Base-by-base conservation (phyloP, 1,284 basidiomycete species). In the Chiua sp. region DNA sequence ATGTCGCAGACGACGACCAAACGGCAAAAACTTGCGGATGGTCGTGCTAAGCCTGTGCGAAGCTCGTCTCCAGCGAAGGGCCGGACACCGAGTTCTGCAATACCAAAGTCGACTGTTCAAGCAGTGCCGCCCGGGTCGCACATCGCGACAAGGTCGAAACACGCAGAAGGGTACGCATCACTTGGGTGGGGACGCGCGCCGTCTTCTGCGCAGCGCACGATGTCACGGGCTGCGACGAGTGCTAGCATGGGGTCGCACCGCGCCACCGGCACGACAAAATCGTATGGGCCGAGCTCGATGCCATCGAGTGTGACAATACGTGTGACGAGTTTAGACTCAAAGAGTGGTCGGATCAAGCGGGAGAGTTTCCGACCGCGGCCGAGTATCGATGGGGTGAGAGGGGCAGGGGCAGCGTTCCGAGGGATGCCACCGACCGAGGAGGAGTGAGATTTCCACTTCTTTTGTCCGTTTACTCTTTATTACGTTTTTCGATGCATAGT, bases 311-410 rank as follows among this genome's bases (percentile, higher is more conserved):
- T 63, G 26, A 59, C 66, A 50, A 22, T 44, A 13, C 65, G 69
- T 23, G 65, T 72, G 13, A 65, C 61, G 42, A 71, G 71, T 20
- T 73, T 77, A 56, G 79, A 78, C 72, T 44, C 42, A 12, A 87
- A 84, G 67, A 80, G 80, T 26, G 75, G 80, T 49, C 66, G 69
- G 26, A 69, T 74, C 47, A 73, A 59, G 59, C 79, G 87, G 63
- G 91, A 92, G 77, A 92, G 91, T 72, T 93, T 93, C 73, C 88
- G 85, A 70, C 91, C 91, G 12, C 78, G 91, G 48, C 83, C 89
- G 47, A 92, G 90, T 67, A 74, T 85, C 23, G 88, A 91, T 64
- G 56, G 66, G 53, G 30, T 71, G 71, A 58, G 72, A 64, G 59
- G 65, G 23, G 53, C 49, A 3, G 63, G 61, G 7, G 23, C 53